These are phyloP conservation scores for Botrytis hyacinthi DNA, from an alignment of 2,329 filamentous ascomycete genomes.

Conservation along the genomic window DNA sequence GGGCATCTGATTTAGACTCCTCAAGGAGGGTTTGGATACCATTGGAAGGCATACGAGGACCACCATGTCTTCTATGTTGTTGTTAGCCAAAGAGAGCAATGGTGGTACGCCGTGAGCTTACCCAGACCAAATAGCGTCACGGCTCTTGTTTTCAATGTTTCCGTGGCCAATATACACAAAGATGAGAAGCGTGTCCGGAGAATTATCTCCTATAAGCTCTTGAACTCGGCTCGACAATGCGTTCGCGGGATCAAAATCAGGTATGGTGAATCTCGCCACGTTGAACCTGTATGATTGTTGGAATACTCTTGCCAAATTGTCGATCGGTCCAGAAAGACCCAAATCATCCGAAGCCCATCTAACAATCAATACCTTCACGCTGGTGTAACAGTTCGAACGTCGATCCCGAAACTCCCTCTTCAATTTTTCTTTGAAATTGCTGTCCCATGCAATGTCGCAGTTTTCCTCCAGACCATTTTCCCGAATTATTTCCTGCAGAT, in stretches of 20 bases:
- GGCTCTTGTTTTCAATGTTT: not conserved
- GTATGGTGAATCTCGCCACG: not conserved
- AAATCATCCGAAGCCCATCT: not conserved
- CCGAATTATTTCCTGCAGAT: not conserved
- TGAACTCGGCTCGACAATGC: not conserved
- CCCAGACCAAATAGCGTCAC: not conserved
- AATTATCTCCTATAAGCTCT: not conserved
- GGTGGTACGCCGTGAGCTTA: not conserved
- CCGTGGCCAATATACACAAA: not conserved
- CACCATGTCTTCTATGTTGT: not conserved
- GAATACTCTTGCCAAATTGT: not conserved
- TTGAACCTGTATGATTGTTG: not conserved
- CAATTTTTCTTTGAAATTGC: not conserved
- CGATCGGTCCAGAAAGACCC: not conserved
- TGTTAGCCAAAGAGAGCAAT: not conserved
- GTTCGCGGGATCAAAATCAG: not conserved
- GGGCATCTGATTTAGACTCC: not conserved
- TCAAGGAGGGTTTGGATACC: not conserved
- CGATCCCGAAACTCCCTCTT: not conserved
- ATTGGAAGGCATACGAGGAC: not conserved
- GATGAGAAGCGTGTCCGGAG: not conserved
- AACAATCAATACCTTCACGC: not conserved
- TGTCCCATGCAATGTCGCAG: not conserved
- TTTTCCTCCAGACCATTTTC: not conserved
- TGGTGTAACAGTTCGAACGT: not conserved